Base-by-base conservation (phyloP, 768 basidiomycete species). In the Terana coerulea region DNA sequence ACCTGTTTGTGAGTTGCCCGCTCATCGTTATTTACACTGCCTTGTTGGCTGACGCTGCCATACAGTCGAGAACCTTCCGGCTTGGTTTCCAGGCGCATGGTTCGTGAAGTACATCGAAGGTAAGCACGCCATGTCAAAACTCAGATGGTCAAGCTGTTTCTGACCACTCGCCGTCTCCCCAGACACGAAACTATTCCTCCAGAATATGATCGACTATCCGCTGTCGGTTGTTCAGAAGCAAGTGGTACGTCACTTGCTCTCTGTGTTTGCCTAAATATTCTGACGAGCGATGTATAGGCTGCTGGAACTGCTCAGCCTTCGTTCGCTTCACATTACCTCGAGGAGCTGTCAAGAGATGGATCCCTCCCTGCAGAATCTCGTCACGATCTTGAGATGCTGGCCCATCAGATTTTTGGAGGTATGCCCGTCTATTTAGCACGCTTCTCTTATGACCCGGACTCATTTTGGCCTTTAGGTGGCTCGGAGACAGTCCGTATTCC, bases 41-140 rank as follows among this genome's bases (percentile, higher is more conserved):
- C 21, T 42, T 22, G 6, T 4, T 12, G 15, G 6, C n/a, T 36
- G 34, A 49, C 33, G 15, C 7, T 33, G 21, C 12, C 24, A 9
- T 19, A 8, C 50, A 54, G 53, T 49, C 14, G 37, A 28, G 3
- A 19, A 37, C 10, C 22, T 54, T 2, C 53, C 53, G 10, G 33
- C 5, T 8, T 54, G 53, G 53, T 54, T 54, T 28, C 53, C 53
- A 2, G 53, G 53, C 5, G 48, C 48, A 5, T 54, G 53, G 53
- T 45, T 35, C n/a, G 25, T 34, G 3, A n/a, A 25, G 2, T 49
- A 34, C 25, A 36, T 42, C 5, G 11, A 35, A 37, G 46, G 53
- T 54, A 25, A 21, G 36, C 29, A 2, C 30, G 17, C 15, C 19
- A 22, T 44, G 10, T 4, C 21, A 17, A 17, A 14, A 31, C 24